Evolutionary conservation across 1,284 basidiomycete genomes (phyloP).

Genomic region (Quambalaria eucalypti): DNA sequence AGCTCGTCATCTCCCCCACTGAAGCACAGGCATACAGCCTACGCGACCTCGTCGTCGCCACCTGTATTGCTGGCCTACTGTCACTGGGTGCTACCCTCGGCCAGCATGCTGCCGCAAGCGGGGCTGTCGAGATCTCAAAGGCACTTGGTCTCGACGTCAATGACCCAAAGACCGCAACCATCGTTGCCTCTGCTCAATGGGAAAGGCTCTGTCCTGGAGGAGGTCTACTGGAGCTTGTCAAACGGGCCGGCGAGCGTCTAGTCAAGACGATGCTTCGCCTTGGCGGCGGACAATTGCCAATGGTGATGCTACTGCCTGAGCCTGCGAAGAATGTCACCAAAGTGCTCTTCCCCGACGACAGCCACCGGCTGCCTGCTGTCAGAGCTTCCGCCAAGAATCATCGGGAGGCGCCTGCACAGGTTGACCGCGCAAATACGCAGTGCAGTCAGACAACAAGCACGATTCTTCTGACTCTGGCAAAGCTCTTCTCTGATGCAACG

Average conservation of each 20-base stretch:
- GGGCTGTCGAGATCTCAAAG: constrained; percentile 20
- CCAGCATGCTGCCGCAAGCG: constrained; percentile 18
- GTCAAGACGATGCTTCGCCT: constrained; percentile 25
- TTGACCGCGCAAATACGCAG: constrained; percentile 30
- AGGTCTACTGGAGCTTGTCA: constrained; percentile 33
- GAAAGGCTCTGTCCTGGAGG: constrained; percentile 25
- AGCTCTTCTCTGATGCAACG: constrained; percentile 53
- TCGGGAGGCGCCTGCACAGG: neutral
- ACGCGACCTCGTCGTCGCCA: constrained; percentile 35
- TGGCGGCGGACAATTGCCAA: constrained; percentile 33
- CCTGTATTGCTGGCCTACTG: constrained; percentile 33
- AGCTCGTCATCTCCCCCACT: constrained; percentile 29
- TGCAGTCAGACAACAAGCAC: constrained; percentile 52
- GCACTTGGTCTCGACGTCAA: constrained; percentile 28
- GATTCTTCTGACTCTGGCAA: constrained; percentile 56
- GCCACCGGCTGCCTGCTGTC: neutral
- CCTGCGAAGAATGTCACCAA: constrained; percentile 19
- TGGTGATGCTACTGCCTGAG: constrained; percentile 35
- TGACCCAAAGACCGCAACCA: constrained; percentile 17
- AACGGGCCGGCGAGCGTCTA: constrained; percentile 24
- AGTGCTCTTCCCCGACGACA: constrained; percentile 28
- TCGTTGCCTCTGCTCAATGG: constrained; percentile 25
- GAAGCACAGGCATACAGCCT: constrained; percentile 17
- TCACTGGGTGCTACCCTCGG: constrained; percentile 33
- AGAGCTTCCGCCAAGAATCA: constrained; percentile 2